Evolutionary conservation across 495 filamentous ascomycete species (phyloP), one percentile per base, ranked within the genome.

Genomic region (Neurospora pannonica): DNA sequence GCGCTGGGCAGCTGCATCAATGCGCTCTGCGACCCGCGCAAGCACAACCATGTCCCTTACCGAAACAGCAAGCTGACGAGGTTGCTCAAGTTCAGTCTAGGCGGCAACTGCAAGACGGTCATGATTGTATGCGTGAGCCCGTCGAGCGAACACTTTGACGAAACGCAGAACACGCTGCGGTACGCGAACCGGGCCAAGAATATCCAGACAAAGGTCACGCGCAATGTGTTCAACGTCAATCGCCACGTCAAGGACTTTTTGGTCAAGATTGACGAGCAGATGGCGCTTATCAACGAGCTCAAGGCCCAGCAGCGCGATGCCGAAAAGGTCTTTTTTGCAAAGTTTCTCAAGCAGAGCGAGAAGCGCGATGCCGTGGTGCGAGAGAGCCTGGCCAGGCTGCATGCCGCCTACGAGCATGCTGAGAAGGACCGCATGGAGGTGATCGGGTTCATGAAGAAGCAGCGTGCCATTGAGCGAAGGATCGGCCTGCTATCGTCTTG

Each of bases 71-170:
- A 98, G 78, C 90, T 99, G 70, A 99, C 96, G 3, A 92, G 96
- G 54, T 85, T 99, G 1, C 89, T 99, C 36, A 99, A 99, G 76
- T 99, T 99, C 84, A 97, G 94, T 3, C 88, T 99, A 2, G 96
- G 96, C 62, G 96, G 96, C 3, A 99, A 99, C 80, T 99, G 96
- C 85, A 95, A 93, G 85, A 99, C 96, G 13, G 96, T 99, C 78
- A 99, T 99, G 96, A 99, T 99, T 78, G 96, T 99, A 39, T 99
- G 96, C 78, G 94, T 98, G 71, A 97, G 94, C 78, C 96, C 96
- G 17, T 97, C 94, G 9, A 98, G 96, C 80, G 91, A 92, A 48
- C 96, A 99, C 82, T 99, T 97, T 79, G 96, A 99, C 79, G 96
- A 99, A 79, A 99, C 96, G 0, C 96, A 99, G 76, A 99, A 99